A percentile compares a stretch with the other conserved stretches of the same genome.
Conservation (phyloP, 31 red algal species). For the Bonnemaisonia californica region DNA sequence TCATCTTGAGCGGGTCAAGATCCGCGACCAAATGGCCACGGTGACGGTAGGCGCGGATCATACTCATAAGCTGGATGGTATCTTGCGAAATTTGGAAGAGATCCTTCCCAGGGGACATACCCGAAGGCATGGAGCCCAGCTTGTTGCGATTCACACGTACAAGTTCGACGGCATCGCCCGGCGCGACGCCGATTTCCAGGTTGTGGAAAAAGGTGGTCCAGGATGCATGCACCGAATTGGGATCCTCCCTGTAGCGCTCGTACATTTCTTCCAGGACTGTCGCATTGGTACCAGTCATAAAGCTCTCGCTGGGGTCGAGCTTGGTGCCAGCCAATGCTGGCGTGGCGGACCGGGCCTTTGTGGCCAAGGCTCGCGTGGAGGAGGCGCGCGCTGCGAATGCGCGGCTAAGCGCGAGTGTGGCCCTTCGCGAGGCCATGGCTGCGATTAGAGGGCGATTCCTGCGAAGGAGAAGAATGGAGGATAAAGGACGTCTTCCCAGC, state of each 20-base stretch:
- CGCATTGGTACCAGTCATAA: conserved; percentile 96
- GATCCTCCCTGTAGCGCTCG: conserved; percentile 83
- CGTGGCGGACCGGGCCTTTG: conserved; percentile 72
- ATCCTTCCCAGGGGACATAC: conserved; percentile 81
- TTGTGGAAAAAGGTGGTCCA: conserved; percentile 98
- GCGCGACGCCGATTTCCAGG: conserved; percentile 80
- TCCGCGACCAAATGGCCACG: conserved; percentile 97
- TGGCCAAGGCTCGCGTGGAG: conserved; percentile 41
- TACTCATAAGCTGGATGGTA: conserved; percentile 93
- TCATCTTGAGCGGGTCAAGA: conserved; percentile 92
- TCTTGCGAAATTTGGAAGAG: conserved; percentile 92
- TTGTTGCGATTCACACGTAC: conserved; percentile 78
- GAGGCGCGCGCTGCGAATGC: neutral
- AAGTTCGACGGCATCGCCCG: conserved; percentile 80
- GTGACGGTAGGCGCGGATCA: conserved; percentile 98
- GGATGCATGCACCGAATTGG: conserved; percentile 90
- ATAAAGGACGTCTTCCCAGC: no score
- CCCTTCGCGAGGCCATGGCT: neutral
- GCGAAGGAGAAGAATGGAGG: neutral
- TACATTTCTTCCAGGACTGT: conserved; percentile 98
- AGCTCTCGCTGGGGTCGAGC: conserved; percentile 92
- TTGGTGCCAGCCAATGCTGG: conserved; percentile 78
- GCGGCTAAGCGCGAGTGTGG: conserved; percentile 19
- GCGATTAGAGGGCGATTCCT: neutral
- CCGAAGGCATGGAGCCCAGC: conserved; percentile 47